phyloP scores from a whole-genome alignment of 257 asterid genomes.

The Leonotis leonurus region DNA sequence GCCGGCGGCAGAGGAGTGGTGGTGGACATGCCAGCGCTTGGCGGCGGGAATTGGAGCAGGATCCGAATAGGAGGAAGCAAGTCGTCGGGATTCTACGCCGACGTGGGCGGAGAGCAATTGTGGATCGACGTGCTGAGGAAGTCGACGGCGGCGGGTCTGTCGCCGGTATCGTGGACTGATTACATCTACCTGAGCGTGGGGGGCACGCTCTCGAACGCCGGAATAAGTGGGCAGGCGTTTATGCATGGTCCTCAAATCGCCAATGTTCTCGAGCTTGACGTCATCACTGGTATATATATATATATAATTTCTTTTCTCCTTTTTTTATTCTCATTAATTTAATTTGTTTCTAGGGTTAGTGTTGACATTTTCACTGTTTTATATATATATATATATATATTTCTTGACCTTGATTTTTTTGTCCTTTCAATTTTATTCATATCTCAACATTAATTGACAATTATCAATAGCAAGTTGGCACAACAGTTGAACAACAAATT shows the following conservation, averaged over 20 bases:
- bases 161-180: constrained; percentile 78
- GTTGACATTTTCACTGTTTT: too few relatives aligned
- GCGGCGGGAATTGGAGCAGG: not conserved
- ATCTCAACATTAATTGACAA: too few relatives aligned
- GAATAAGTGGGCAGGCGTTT: constrained; percentile 66
- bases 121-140: constrained; percentile 51
- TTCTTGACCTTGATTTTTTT: too few relatives aligned
- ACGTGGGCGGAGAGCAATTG: constrained; percentile 56
- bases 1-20: constrained; percentile 47
- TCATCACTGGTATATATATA: constrained; percentile 44
- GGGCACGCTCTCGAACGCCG: constrained; percentile 69
- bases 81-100: constrained; percentile 38
- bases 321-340: not conserved
- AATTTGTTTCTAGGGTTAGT: too few relatives aligned
- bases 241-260: constrained; percentile 57
- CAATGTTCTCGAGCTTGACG: constrained; percentile 59
- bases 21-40: constrained; percentile 48
- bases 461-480: too few relatives aligned
- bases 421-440: too few relatives aligned
- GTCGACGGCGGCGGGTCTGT: constrained; percentile 31
- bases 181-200: constrained; percentile 60
- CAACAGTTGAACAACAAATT: too few relatives aligned
- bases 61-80: constrained; percentile 32
- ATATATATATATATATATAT: too few relatives aligned
- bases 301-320: not conserved